A percentile compares a stretch with the other conserved stretches of the same genome.
Conservation (phyloP, 805 yeast genomes). For the Candida sonorensis region DNA sequence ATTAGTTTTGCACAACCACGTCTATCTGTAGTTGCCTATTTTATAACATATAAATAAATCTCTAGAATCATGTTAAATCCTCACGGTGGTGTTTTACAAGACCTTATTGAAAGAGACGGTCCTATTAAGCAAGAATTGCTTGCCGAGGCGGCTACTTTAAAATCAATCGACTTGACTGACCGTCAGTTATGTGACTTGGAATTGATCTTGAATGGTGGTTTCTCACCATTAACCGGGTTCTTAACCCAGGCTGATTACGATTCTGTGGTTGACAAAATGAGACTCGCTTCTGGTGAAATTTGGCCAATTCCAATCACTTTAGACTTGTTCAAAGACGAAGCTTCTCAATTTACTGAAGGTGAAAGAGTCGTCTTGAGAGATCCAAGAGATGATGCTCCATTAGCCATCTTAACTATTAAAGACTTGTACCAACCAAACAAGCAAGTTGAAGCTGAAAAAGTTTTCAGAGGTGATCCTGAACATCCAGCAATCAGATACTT, state of each 20-base stretch:
- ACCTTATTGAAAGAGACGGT: slow-evolving; percentile 76
- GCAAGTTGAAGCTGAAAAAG: slow-evolving; percentile 70
- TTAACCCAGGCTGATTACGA: slow-evolving; percentile 61
- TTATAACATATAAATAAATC: too few relatives aligned
- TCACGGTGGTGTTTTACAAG: slow-evolving; percentile 89
- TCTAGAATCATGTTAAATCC: slow-evolving; percentile 56
- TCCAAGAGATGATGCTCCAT: slow-evolving; percentile 68
- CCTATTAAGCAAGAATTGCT: slow-evolving; percentile 48
- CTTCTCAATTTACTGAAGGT: slow-evolving; percentile 44
- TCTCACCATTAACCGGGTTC: slow-evolving; percentile 75
- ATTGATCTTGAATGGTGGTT: slow-evolving; percentile 87
- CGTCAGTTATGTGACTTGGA: slow-evolving; percentile 94
- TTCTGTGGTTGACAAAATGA: slow-evolving; percentile 59
- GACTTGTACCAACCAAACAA: slow-evolving; percentile 83
- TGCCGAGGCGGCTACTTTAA: slow-evolving; percentile 47
- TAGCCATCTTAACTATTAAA: slow-evolving; percentile 75
- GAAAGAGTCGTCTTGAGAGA: slow-evolving; percentile 70
- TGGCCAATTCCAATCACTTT: slow-evolving; percentile 93
- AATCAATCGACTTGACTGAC: slow-evolving; percentile 55
- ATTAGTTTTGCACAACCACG: too few relatives aligned
- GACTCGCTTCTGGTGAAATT: slow-evolving; percentile 68
- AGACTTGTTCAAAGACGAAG: slow-evolving; percentile 52
- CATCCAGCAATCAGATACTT: slow-evolving; percentile 87
- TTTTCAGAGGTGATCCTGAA: slow-evolving; percentile 94
- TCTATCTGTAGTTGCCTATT: too few relatives aligned